These are phyloP conservation scores for Aspergillus clavatus DNA, from an alignment of 2,329 filamentous ascomycete species.

Conservation along the genomic window DNA sequence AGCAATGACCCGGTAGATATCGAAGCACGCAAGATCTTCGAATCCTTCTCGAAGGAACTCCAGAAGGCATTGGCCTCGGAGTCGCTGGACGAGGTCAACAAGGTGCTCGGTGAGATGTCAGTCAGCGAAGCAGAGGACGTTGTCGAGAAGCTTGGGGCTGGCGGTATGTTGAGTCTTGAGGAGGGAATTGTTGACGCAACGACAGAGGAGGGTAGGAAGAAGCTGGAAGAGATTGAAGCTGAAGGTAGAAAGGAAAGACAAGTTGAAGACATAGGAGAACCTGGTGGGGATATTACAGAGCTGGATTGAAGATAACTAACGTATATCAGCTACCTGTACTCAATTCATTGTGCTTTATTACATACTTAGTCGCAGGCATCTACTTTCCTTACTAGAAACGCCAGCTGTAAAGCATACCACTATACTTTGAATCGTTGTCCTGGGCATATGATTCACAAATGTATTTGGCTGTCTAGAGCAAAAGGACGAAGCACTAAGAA, in stretches of 20 bases:
- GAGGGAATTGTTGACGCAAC: constrained; percentile 94
- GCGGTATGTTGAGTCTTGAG: constrained; percentile 84
- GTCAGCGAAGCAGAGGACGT: constrained; percentile 83
- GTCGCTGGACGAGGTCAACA: constrained; percentile 82
- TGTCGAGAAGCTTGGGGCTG: constrained; percentile 73
- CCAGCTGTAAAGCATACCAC: not conserved
- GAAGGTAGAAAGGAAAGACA: constrained; percentile 36
- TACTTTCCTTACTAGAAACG: not conserved
- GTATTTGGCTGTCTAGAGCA: not conserved
- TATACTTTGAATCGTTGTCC: no score
- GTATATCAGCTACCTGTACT: no score
- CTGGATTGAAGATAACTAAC: constrained; percentile 23
- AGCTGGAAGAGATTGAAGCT: constrained; percentile 69
- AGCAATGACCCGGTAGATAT: constrained; percentile 60
- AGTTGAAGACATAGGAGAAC: constrained; percentile 50
- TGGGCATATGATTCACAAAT: no score
- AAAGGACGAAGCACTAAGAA: not conserved
- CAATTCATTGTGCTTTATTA: not conserved
- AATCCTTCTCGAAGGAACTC: constrained; percentile 75
- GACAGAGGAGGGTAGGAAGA: constrained; percentile 75
- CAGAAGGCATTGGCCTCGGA: constrained; percentile 79
- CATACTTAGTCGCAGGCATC: not conserved
- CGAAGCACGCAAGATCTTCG: constrained; percentile 69
- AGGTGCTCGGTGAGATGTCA: constrained; percentile 81
- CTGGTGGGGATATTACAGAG: constrained; percentile 46